A percentile compares a stretch with the other conserved stretches of the same genome.
Evolutionary conservation across 2,329 filamentous ascomycete genomes (phyloP).

Genomic region (Stagonosporopsis rhizophila): DNA sequence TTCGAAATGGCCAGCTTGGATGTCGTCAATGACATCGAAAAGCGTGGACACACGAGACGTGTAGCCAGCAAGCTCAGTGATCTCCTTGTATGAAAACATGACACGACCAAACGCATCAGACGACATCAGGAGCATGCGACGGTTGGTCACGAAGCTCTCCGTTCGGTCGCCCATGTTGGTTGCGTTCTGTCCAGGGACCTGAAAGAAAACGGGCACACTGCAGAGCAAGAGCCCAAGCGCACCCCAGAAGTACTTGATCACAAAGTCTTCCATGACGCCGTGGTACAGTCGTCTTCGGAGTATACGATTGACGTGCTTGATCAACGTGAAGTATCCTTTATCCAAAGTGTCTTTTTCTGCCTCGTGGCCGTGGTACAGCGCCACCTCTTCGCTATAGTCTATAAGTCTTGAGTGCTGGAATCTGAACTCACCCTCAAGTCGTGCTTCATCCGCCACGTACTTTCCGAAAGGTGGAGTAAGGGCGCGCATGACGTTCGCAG

Average conservation of each 20-base stretch:
- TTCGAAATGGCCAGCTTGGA: constrained; percentile 87
- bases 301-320: constrained; percentile 98
- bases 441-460: constrained; percentile 95
- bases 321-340: constrained; percentile 98
- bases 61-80: constrained; percentile 94
- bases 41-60: constrained; percentile 90
- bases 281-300: constrained; percentile 90
- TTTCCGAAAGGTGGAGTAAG: constrained; percentile 95
- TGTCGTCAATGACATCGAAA: constrained; percentile 92
- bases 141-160: constrained; percentile 87
- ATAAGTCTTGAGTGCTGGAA: constrained; percentile 95
- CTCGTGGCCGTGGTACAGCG: constrained; percentile 88
- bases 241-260: constrained; percentile 99
- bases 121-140: constrained; percentile 87
- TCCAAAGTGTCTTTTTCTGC: constrained; percentile 96
- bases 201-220: constrained; percentile 95
- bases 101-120: constrained; percentile 71
- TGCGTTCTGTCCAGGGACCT: constrained; percentile 70
- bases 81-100: constrained; percentile 68
- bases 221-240: constrained; percentile 90
- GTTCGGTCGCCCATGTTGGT: constrained; percentile 72
- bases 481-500: constrained; percentile 89
- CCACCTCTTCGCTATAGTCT: constrained; percentile 94
- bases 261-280: constrained; percentile 99
- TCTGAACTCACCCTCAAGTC: constrained; percentile 92